Conservation (phyloP, 495 filamentous ascomycete genomes). For the Achaetomiella virescens region DNA sequence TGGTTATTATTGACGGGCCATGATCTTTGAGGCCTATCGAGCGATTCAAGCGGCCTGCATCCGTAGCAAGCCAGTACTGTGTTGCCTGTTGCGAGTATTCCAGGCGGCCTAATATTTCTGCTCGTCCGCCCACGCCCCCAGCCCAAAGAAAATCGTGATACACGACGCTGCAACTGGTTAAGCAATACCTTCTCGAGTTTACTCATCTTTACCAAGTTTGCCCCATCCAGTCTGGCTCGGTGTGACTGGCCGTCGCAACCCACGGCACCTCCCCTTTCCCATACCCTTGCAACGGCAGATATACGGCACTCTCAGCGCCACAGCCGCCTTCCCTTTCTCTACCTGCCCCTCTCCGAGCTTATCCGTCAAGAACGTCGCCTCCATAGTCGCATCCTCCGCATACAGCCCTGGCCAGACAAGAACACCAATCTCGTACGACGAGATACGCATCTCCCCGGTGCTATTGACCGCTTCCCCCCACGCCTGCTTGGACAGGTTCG, state of each 20-base stretch:
- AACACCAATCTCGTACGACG: slow-evolving; percentile 82
- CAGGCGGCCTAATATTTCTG: not conserved
- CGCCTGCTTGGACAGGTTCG: slow-evolving; percentile 83
- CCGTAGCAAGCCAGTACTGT: slow-evolving; percentile 6
- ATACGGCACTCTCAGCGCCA: slow-evolving; percentile 80
- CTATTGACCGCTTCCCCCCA: slow-evolving; percentile 64
- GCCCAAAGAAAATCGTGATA: not conserved
- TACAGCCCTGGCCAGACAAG: slow-evolving; percentile 76
- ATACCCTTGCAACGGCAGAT: slow-evolving; percentile 67
- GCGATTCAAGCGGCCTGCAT: not conserved
- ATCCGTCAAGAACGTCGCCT: slow-evolving; percentile 61
- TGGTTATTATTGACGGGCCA: not conserved
- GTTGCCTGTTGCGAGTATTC: not conserved
- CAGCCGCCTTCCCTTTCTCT: slow-evolving; percentile 25
- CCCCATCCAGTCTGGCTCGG: slow-evolving; percentile 65
- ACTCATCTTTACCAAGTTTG: slow-evolving; percentile 21
- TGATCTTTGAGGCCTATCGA: not conserved
- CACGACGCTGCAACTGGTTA: not conserved
- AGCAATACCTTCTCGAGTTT: not conserved
- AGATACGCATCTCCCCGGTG: slow-evolving; percentile 57
- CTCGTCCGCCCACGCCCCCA: not conserved
- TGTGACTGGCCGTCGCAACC: slow-evolving; percentile 61
- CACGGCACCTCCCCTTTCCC: slow-evolving; percentile 60
- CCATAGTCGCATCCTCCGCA: slow-evolving; percentile 51
- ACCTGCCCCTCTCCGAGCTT: slow-evolving; percentile 27